Percentiles rank a stretch among this genome's conserved stretches.
Evolutionary conservation across 2,329 filamentous ascomycete genomes (phyloP).

Genomic region (Chalaropsis ovoidea): DNA sequence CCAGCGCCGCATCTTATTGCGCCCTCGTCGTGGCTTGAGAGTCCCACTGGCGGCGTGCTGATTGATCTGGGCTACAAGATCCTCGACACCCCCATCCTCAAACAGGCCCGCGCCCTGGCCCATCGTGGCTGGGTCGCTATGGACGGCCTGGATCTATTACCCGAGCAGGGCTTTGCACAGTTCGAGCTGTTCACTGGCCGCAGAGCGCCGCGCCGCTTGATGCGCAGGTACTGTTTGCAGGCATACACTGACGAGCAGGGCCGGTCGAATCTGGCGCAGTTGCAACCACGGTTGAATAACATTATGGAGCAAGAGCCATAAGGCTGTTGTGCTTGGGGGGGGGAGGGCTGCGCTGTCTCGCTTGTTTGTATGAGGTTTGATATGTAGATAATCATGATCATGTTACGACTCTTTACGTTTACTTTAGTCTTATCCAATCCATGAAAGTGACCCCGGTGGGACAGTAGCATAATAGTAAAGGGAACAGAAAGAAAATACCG

Average conservation of each 20-base stretch:
- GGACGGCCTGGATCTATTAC: constrained; percentile 64
- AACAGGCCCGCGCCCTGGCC: constrained; percentile 52
- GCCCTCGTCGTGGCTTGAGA: constrained; percentile 59
- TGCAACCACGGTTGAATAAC: constrained; percentile 35
- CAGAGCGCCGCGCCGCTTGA: constrained; percentile 45
- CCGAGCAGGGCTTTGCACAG: constrained; percentile 70
- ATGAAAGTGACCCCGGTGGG: neutral
- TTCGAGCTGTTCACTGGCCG: constrained; percentile 70
- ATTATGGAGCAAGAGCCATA: constrained; percentile 37
- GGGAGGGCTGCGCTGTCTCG: too few relatives aligned
- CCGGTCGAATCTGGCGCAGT: constrained; percentile 34
- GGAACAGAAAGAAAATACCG: neutral
- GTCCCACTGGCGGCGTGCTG: constrained; percentile 63
- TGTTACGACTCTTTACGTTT: constrained; percentile 4
- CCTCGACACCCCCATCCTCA: constrained; percentile 58
- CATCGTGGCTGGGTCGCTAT: constrained; percentile 61
- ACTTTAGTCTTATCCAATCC: neutral
- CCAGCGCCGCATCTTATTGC: constrained; percentile 61
- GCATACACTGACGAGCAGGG: constrained; percentile 39
- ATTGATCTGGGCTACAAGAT: constrained; percentile 67
- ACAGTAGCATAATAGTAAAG: neutral
- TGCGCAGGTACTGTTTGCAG: constrained; percentile 54
- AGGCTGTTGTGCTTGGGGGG: neutral
- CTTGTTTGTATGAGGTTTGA: constrained; percentile 1
- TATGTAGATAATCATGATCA: constrained; percentile 10